phyloP scores from a whole-genome alignment of 805 yeast genomes.

The Starmerella apis region DNA sequence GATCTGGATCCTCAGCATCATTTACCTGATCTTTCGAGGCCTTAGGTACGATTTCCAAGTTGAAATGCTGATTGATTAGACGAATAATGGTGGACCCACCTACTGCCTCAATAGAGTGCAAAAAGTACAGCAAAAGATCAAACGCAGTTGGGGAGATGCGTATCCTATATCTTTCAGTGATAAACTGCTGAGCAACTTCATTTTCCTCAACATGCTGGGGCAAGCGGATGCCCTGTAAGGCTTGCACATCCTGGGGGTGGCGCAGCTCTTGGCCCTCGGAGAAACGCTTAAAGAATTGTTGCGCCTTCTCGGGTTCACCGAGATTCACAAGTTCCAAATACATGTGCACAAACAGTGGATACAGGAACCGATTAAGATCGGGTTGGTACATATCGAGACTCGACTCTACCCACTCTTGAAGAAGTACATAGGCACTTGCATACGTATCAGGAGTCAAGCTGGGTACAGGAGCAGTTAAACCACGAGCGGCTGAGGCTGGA shows the following conservation, averaged over 20 bases:
- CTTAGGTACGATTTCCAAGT: constrained; percentile 26
- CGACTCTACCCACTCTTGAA: constrained; percentile 80
- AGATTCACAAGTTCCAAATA: constrained; percentile 68
- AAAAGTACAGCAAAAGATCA: constrained; percentile 69
- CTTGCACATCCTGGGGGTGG: constrained; percentile 68
- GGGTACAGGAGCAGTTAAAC: constrained; percentile 28
- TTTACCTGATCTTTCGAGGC: constrained; percentile 14
- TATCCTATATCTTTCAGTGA: constrained; percentile 61
- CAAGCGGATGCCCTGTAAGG: constrained; percentile 61
- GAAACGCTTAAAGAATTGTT: constrained; percentile 64
- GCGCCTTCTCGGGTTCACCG: constrained; percentile 47
- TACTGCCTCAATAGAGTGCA: constrained; percentile 82
- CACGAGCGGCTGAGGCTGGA: constrained; percentile 30
- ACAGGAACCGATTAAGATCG: constrained; percentile 70
- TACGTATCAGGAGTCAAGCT: constrained; percentile 52
- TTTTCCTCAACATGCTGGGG: constrained; percentile 77
- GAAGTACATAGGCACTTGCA: constrained; percentile 66
- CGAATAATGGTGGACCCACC: constrained; percentile 86
- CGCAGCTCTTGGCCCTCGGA: constrained; percentile 59
- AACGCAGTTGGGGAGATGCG: constrained; percentile 73
- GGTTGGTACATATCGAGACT: constrained; percentile 84
- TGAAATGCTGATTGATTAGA: constrained; percentile 73
- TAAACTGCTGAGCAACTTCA: constrained; percentile 65
- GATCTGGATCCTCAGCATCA: constrained; percentile 19
- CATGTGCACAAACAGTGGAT: constrained; percentile 87